A percentile compares a stretch with the other conserved stretches of the same genome.
phyloP scores from a whole-genome alignment of 192 early-diverging fungal species.

The Spizellomyces punctatus region DNA sequence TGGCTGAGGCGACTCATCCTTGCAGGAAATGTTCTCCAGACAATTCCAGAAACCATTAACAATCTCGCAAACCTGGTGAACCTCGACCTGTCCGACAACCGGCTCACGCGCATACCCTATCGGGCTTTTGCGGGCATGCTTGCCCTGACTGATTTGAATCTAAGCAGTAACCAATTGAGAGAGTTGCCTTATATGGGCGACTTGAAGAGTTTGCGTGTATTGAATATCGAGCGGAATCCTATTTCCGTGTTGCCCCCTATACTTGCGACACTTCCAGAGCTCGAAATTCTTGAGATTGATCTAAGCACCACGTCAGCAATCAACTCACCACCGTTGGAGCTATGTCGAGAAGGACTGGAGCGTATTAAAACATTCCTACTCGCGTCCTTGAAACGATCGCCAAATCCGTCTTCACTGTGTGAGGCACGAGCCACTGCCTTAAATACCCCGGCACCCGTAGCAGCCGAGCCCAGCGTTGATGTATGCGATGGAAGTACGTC shows the following conservation, averaged over 20 bases:
- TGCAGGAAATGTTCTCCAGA: background rate
- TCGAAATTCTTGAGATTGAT: background rate
- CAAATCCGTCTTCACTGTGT: no score
- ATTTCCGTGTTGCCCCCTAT: background rate
- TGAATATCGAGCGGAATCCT: slow-evolving; percentile 4
- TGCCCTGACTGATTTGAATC: background rate
- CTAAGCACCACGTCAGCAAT: background rate
- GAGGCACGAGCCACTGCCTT: no score
- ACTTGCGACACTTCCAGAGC: background rate
- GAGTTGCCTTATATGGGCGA: background rate
- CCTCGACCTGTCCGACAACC: background rate
- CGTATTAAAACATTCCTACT: background rate
- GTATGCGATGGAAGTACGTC: no score
- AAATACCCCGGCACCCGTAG: no score
- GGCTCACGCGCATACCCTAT: background rate
- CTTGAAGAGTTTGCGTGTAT: background rate
- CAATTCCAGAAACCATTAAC: background rate
- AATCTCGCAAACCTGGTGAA: background rate
- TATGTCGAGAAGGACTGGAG: background rate
- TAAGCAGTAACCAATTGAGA: background rate
- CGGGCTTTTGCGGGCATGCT: background rate
- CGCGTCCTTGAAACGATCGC: background rate
- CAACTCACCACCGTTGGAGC: background rate
- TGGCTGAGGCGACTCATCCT: background rate
- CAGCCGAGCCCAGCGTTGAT: no score